Conservation (phyloP, 805 yeast genomes). For the Ogataea naganishii region DNA sequence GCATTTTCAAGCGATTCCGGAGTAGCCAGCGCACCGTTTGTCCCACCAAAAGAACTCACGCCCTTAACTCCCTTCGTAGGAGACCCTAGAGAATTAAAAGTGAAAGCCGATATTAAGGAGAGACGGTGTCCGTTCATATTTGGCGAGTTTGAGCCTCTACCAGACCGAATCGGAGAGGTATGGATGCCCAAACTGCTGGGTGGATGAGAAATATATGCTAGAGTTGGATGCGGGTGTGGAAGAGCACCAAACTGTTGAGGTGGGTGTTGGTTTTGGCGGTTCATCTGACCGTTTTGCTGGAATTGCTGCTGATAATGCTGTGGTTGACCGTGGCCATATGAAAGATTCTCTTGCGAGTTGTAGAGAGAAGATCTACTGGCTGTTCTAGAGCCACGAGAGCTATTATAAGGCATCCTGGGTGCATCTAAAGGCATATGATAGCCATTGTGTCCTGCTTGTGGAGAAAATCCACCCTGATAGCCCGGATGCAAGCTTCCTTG, state of each 20-base stretch:
- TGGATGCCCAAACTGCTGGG: too few relatives aligned
- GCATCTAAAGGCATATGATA: too few relatives aligned
- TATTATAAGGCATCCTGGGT: too few relatives aligned
- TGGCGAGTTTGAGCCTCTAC: too few relatives aligned
- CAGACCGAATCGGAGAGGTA: too few relatives aligned
- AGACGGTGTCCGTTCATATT: neutral
- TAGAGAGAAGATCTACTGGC: too few relatives aligned
- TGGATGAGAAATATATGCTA: slow-evolving; percentile 3
- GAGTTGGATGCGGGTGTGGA: slow-evolving; percentile 1
- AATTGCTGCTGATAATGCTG: slow-evolving; percentile 4
- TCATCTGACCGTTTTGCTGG: slow-evolving; percentile 3
- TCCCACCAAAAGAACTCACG: neutral
- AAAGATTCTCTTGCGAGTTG: too few relatives aligned
- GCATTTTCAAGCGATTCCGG: slow-evolving; percentile 5
- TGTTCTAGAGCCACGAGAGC: too few relatives aligned
- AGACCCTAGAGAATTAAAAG: neutral
- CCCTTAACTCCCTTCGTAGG: neutral
- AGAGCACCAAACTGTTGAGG: slow-evolving; percentile 1
- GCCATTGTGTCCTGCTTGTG: too few relatives aligned
- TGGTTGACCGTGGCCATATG: slow-evolving; percentile 5
- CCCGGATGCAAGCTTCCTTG: neutral
- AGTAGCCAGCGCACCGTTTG: slow-evolving; percentile 1
- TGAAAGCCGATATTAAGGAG: neutral
- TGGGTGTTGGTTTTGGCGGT: slow-evolving; percentile 4
- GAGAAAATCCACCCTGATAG: too few relatives aligned